Percentiles rank a stretch among this genome's conserved stretches.
Evolutionary conservation across 2,329 filamentous ascomycete genomes (phyloP).

Genomic region (Cladophialophora yegresii): DNA sequence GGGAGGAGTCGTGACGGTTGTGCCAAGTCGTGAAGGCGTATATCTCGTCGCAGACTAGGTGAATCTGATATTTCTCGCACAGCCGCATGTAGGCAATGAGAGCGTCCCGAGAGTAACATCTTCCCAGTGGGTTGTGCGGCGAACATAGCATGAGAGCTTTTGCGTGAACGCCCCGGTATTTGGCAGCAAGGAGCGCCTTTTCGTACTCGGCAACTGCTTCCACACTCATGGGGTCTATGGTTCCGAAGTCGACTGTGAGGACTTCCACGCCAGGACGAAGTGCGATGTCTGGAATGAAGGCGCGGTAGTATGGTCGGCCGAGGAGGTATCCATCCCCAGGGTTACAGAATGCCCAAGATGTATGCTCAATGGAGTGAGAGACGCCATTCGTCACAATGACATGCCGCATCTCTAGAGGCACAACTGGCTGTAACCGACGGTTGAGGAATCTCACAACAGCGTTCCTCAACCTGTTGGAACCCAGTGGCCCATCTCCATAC

Average conservation of each 20-base stretch:
- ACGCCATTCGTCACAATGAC: constrained; percentile 43
- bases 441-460: constrained; percentile 43
- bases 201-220: constrained; percentile 52
- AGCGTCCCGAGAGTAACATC: constrained; percentile 49
- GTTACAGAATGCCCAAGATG: constrained; percentile 41
- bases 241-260: constrained; percentile 50
- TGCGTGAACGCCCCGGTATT: constrained; percentile 46
- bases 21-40: constrained; percentile 58
- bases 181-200: constrained; percentile 44
- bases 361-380: constrained; percentile 43
- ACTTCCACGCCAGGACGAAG: constrained; percentile 48
- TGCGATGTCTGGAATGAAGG: constrained; percentile 52
- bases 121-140: constrained; percentile 56
- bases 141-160: constrained; percentile 55
- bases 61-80: constrained; percentile 54
- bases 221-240: constrained; percentile 48
- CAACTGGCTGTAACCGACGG: constrained; percentile 39
- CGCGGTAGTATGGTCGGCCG: constrained; percentile 49
- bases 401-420: constrained; percentile 38
- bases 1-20: constrained; percentile 42
- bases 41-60: constrained; percentile 62
- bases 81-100: constrained; percentile 51
- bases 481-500: constrained; percentile 44
- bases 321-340: constrained; percentile 43
- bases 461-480: constrained; percentile 36